These are phyloP conservation scores for Neolentinus lepideus DNA, from an alignment of 1,284 basidiomycete genomes.

Conservation along the genomic window DNA sequence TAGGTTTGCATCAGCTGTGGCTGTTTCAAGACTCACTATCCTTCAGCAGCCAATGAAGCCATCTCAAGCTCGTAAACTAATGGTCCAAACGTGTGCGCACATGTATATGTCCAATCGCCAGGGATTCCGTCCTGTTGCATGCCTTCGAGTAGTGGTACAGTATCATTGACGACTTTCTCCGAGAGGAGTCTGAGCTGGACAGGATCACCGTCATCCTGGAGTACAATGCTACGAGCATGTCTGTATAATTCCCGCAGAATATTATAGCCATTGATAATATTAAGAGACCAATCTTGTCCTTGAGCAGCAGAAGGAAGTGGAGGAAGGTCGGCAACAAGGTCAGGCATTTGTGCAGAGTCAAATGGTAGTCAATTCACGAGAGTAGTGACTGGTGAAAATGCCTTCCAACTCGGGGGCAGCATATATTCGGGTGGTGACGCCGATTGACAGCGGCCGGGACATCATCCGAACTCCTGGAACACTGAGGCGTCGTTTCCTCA, in stretches of 20 bases:
- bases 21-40: neutral
- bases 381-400: too few species aligned
- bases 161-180: neutral
- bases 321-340: too few species aligned
- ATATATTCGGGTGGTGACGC: too few species aligned
- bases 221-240: neutral
- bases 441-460: too few species aligned
- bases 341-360: too few species aligned
- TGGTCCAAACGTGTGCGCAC: constrained; percentile 7
- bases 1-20: too few species aligned
- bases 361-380: too few species aligned
- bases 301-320: neutral
- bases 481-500: neutral
- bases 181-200: neutral
- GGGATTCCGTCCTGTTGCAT: neutral
- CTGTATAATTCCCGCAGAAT: neutral
- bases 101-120: neutral
- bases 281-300: neutral
- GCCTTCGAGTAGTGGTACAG: constrained; percentile 3
- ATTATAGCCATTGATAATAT: neutral
- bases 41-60: constrained; percentile 9
- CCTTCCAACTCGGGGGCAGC: too few species aligned
- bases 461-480: too few species aligned
- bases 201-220: constrained; percentile 3
- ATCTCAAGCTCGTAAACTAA: constrained; percentile 5